These are phyloP conservation scores for Limnanthes douglasii DNA, from an alignment of 345 rosid genomes.

Conservation along the genomic window DNA sequence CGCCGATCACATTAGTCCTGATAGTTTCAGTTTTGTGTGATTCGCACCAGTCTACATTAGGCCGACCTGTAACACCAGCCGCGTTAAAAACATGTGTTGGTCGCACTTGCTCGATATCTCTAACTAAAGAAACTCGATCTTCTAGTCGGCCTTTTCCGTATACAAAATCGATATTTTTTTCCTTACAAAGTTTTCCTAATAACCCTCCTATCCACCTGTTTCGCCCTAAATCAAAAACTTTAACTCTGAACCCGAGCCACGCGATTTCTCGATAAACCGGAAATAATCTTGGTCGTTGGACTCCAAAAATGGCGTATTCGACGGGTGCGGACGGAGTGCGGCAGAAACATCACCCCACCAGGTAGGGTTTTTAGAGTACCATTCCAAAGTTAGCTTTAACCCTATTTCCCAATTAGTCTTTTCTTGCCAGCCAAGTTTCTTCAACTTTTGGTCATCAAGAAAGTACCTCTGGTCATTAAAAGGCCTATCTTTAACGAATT, in stretches of 20 bases:
- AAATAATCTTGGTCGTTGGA: too few relatives aligned
- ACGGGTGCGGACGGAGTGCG: constrained; percentile 41
- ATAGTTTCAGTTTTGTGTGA: constrained; percentile 36
- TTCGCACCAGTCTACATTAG: constrained; percentile 52
- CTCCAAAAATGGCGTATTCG: constrained; percentile 39
- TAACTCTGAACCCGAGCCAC: constrained; percentile 11
- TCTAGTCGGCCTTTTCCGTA: constrained; percentile 43
- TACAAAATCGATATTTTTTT: constrained; percentile 21
- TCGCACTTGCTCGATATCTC: constrained; percentile 20
- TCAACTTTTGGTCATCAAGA: constrained; percentile 49
- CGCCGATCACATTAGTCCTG: constrained; percentile 31
- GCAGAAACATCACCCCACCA: constrained; percentile 67
- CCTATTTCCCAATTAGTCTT: constrained; percentile 47
- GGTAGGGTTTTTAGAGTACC: constrained; percentile 35
- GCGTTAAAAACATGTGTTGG: constrained; percentile 48
- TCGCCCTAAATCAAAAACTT: constrained; percentile 41
- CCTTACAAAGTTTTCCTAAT: constrained; percentile 28
- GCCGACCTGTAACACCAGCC: constrained; percentile 50
- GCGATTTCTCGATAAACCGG: constrained; percentile 16
- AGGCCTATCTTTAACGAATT: constrained; percentile 40
- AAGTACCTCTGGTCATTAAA: constrained; percentile 52
- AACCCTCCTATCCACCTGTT: constrained; percentile 60
- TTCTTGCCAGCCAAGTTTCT: constrained; percentile 46
- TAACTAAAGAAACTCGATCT: constrained; percentile 26
- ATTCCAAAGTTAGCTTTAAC: constrained; percentile 35